Conservation (phyloP, 805 yeast species). For the Candida endomychidarum region DNA sequence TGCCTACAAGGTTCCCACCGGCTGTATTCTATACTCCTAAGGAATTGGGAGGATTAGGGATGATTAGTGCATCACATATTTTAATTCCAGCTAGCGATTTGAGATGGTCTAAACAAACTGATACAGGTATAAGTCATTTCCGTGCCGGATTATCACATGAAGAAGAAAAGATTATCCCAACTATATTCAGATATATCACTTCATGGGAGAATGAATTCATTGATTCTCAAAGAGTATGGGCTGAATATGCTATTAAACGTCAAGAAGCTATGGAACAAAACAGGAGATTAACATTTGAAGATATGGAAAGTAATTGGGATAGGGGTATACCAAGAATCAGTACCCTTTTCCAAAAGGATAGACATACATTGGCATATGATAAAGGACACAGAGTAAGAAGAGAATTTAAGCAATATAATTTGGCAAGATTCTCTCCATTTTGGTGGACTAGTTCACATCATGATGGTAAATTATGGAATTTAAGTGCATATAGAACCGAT, state of each 20-base stretch:
- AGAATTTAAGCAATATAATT: conserved; percentile 70
- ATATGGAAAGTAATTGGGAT: conserved; percentile 93
- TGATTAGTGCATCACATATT: conserved; percentile 96
- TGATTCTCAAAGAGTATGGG: conserved; percentile 97
- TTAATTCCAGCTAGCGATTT: conserved; percentile 91
- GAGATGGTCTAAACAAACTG: conserved; percentile 89
- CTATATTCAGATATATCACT: conserved; percentile 86
- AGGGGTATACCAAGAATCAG: conserved; percentile 95
- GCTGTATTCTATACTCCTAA: conserved; percentile 98
- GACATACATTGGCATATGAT: conserved; percentile 92
- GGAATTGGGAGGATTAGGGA: conserved; percentile 95
- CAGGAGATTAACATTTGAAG: conserved; percentile 86
- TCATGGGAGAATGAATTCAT: conserved; percentile 96
- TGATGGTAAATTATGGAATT: conserved; percentile 94
- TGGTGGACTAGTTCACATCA: conserved; percentile 96
- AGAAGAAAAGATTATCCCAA: conserved; percentile 83
- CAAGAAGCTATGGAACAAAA: conserved; percentile 84
- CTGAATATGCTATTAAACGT: conserved; percentile 89
- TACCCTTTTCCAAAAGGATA: conserved; percentile 90
- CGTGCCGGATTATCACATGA: conserved; percentile 88
- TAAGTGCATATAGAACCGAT: conserved; percentile 89
- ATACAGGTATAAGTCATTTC: conserved; percentile 91
- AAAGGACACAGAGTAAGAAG: conserved; percentile 87
- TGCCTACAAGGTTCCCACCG: conserved; percentile 99
- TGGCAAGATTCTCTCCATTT: conserved; percentile 78